These are phyloP conservation scores for Senna siamea DNA, from an alignment of 306 rosid genomes.

Conservation along the genomic window DNA sequence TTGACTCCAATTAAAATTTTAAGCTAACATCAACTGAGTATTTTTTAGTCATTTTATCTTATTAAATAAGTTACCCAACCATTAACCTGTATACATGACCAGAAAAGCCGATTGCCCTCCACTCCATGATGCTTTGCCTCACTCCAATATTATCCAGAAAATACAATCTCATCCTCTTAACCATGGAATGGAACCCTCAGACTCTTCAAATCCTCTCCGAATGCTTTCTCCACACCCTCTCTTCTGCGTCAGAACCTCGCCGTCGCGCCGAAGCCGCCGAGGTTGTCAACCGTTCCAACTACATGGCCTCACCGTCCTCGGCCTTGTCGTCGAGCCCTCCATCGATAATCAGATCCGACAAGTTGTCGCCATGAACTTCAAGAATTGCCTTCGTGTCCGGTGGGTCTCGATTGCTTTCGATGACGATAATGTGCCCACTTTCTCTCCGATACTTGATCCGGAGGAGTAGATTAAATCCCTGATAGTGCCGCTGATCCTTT, in stretches of 20 bases:
- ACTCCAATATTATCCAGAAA: too few relatives aligned
- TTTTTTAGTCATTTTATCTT: too few relatives aligned
- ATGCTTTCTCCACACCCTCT: slow-evolving; percentile 85
- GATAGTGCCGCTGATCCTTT: slow-evolving; percentile 89
- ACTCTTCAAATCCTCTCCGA: slow-evolving; percentile 81
- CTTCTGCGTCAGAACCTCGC: slow-evolving; percentile 83
- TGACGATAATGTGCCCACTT: slow-evolving; percentile 33
- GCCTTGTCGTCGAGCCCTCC: slow-evolving; percentile 79
- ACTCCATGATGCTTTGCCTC: too few relatives aligned
- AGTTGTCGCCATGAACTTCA: slow-evolving; percentile 91
- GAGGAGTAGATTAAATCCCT: slow-evolving; percentile 88
- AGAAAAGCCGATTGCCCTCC: too few relatives aligned
- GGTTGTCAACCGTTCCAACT: slow-evolving; percentile 72
- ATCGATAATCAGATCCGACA: slow-evolving; percentile 84
- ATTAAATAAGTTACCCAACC: too few relatives aligned
- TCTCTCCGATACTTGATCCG: slow-evolving; percentile 43
- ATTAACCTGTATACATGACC: too few relatives aligned
- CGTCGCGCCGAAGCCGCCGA: slow-evolving; percentile 79
- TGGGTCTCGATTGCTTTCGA: slow-evolving; percentile 61
- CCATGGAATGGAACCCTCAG: slow-evolving; percentile 89
- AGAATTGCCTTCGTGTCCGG: slow-evolving; percentile 73
- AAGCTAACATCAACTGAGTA: too few relatives aligned
- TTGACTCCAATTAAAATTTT: too few relatives aligned
- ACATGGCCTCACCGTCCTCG: slow-evolving; percentile 87
- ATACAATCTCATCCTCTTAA: too few relatives aligned